A percentile compares a stretch with the other conserved stretches of the same genome.
These are phyloP conservation scores for Microcos paniculata DNA, from an alignment of 345 rosid genomes.

Conservation along the genomic window DNA sequence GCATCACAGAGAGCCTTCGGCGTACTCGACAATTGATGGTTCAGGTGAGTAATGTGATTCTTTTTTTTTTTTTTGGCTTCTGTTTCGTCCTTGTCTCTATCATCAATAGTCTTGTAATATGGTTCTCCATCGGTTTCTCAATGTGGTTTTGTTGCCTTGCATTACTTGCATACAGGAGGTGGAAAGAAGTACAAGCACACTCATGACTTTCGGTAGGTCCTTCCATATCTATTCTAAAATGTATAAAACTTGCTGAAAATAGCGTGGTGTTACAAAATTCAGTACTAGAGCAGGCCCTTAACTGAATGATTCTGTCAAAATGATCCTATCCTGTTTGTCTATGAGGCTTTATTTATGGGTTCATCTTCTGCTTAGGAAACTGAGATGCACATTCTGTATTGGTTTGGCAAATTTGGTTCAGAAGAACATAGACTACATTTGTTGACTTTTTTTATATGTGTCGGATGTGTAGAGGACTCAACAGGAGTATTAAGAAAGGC, in stretches of 20 bases:
- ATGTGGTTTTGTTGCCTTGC: constrained; percentile 8
- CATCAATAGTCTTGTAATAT: neutral
- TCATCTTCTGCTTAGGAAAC: neutral
- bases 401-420: constrained; percentile 4
- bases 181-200: constrained; percentile 80
- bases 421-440: constrained; percentile 9
- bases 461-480: constrained; percentile 66
- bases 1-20: constrained; percentile 95
- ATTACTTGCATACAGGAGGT: constrained; percentile 66
- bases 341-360: neutral
- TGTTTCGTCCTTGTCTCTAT: neutral
- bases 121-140: neutral
- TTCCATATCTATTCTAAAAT: constrained; percentile 15
- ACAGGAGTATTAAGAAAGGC: constrained; percentile 76
- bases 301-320: neutral
- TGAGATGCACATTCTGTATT: neutral
- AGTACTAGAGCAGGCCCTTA: neutral
- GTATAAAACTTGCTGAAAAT: neutral
- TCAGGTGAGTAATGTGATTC: constrained; percentile 56
- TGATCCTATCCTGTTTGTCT: neutral
- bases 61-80: neutral
- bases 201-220: constrained; percentile 75
- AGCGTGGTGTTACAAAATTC: neutral
- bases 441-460: neutral
- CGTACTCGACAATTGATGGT: constrained; percentile 94